A percentile compares a stretch with the other conserved stretches of the same genome.
phyloP scores from a whole-genome alignment of 106 monocot species.

The Acanthochlamys bracteata region DNA sequence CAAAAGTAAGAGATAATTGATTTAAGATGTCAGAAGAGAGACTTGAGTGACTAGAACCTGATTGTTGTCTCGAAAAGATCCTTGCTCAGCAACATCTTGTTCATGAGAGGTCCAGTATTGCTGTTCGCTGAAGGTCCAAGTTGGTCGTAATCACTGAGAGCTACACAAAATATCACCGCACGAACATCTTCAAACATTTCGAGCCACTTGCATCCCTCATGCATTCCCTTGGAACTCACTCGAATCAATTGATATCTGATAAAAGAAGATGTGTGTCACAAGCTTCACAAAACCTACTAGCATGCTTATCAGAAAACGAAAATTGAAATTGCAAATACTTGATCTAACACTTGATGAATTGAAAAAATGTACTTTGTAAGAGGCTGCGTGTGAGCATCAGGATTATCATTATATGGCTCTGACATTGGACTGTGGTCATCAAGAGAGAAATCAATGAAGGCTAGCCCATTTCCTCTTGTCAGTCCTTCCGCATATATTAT shows the following conservation, averaged over 20 bases:
- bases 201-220: slow-evolving; percentile 90
- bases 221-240: slow-evolving; percentile 70
- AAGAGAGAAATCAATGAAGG: slow-evolving; percentile 79
- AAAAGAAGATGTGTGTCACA: background rate
- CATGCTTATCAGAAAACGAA: too few relatives aligned
- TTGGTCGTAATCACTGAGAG: slow-evolving; percentile 80
- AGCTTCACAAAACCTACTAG: background rate
- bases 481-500: slow-evolving; percentile 84
- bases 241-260: slow-evolving; percentile 81
- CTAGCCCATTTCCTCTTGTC: slow-evolving; percentile 89
- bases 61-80: slow-evolving; percentile 76
- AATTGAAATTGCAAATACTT: background rate
- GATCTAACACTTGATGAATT: background rate
- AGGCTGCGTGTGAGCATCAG: slow-evolving; percentile 50
- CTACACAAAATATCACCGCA: slow-evolving; percentile 69
- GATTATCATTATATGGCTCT: slow-evolving; percentile 53
- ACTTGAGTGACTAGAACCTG: background rate
- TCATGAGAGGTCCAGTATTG: slow-evolving; percentile 29
- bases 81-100: slow-evolving; percentile 92
- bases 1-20: background rate
- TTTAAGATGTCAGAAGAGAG: background rate
- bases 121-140: slow-evolving; percentile 28
- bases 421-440: slow-evolving; percentile 85
- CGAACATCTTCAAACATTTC: slow-evolving; percentile 97
- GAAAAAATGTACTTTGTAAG: slow-evolving; percentile 47